phyloP scores from a whole-genome alignment of 495 filamentous ascomycete species.

The Aspergillus sclerotioniger region DNA sequence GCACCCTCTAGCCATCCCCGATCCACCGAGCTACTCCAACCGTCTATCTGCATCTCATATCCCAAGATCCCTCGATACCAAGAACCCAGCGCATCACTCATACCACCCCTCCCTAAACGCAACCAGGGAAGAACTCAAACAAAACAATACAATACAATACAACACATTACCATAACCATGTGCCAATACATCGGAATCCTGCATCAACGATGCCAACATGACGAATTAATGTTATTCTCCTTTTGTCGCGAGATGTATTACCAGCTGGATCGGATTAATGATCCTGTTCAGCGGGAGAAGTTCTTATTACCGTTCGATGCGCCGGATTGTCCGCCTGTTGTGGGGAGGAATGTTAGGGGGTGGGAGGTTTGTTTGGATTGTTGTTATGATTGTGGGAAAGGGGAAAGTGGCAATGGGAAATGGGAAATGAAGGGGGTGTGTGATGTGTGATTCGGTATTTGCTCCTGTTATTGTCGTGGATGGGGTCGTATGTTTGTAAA shows the following conservation, averaged over 20 bases:
- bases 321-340: constrained; percentile 8
- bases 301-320: constrained; percentile 2
- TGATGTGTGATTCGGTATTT: background rate
- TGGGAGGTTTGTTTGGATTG: background rate
- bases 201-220: constrained; percentile 14
- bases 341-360: background rate
- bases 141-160: constrained; percentile 1
- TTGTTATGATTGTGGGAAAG: background rate
- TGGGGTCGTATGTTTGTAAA: background rate
- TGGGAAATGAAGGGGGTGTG: background rate
- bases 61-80: no score
- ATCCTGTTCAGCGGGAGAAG: background rate
- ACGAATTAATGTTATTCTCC: background rate
- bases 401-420: background rate
- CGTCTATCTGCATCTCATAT: no score
- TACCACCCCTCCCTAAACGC: no score
- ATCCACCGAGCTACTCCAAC: no score
- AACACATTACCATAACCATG: constrained; percentile 9
- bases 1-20: no score
- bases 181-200: constrained; percentile 15
- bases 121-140: no score
- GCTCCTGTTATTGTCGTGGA: background rate
- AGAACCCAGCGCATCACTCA: no score
- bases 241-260: constrained; percentile 21
- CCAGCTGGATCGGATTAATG: constrained; percentile 21